These are phyloP conservation scores for Neofusicoccum kwambonambiense DNA, from an alignment of 2,329 filamentous ascomycete genomes.

Conservation along the genomic window DNA sequence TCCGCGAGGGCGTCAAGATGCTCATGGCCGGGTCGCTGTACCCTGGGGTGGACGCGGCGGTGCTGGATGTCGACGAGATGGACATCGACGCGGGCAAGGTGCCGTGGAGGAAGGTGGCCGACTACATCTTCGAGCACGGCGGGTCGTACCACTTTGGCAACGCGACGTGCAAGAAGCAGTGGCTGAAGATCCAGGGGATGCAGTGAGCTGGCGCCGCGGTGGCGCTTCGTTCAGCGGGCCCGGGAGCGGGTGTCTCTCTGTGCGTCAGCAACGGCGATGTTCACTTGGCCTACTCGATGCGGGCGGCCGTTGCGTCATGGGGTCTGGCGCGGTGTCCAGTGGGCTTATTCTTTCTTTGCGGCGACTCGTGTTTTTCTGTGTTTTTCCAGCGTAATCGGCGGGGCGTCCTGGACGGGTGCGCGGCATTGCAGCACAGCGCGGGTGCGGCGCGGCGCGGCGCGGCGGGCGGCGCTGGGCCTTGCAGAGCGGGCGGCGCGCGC, in stretches of 20 bases:
- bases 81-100: constrained; percentile 39
- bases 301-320: not conserved
- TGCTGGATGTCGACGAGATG: not conserved
- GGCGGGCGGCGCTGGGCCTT: not conserved
- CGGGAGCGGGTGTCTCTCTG: not conserved
- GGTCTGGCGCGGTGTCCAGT: not conserved
- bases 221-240: not conserved
- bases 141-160: constrained; percentile 61
- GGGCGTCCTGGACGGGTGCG: not conserved
- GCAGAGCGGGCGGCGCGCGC: not conserved
- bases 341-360: not conserved
- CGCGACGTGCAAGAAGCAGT: constrained; percentile 63
- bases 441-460: not conserved
- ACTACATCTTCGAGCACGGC: constrained; percentile 52
- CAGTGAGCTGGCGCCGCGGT: not conserved
- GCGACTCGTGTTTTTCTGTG: not conserved
- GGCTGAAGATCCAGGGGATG: constrained; percentile 42
- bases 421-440: not conserved
- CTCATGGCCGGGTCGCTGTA: constrained; percentile 1
- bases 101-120: constrained; percentile 59
- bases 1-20: constrained; percentile 4
- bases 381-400: constrained; percentile 10
- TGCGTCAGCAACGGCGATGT: not conserved
- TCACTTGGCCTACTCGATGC: not conserved
- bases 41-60: not conserved